Conservation (phyloP, 352 stramenopile species). For the Aphanomyces cochlioides region DNA sequence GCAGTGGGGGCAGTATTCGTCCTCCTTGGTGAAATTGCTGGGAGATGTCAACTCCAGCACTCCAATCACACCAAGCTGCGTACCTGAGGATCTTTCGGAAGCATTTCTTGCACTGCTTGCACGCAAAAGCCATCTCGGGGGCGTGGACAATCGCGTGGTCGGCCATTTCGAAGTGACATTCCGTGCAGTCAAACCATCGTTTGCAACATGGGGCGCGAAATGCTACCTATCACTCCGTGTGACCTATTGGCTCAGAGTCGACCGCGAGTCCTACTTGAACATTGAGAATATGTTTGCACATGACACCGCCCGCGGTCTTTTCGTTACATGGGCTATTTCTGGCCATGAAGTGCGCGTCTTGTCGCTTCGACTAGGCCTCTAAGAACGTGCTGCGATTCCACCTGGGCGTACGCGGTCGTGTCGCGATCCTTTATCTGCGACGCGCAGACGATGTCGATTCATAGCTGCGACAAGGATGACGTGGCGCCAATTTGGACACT, state of each 20-base stretch:
- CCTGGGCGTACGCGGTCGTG: no score
- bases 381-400: no score
- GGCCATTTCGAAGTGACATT: constrained; percentile 67
- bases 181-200: constrained; percentile 75
- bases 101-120: constrained; percentile 57
- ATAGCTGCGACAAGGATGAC: no score
- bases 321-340: no score
- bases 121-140: constrained; percentile 57
- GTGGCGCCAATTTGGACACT: no score
- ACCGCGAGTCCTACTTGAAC: constrained; percentile 32
- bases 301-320: background rate
- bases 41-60: background rate
- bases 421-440: no score
- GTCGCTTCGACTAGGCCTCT: no score
- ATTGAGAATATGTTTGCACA: constrained; percentile 28
- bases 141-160: constrained; percentile 47
- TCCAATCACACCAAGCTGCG: background rate
- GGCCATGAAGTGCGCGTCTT: no score
- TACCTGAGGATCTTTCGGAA: constrained; percentile 59
- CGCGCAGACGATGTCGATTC: no score
- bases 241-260: no score
- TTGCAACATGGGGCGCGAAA: constrained; percentile 67
- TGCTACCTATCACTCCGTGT: constrained; percentile 39
- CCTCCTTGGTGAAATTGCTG: constrained; percentile 43
- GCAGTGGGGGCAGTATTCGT: constrained; percentile 66